Evolutionary conservation across 2,329 filamentous ascomycete genomes (phyloP).

Genomic region (Botryotinia calthae): DNA sequence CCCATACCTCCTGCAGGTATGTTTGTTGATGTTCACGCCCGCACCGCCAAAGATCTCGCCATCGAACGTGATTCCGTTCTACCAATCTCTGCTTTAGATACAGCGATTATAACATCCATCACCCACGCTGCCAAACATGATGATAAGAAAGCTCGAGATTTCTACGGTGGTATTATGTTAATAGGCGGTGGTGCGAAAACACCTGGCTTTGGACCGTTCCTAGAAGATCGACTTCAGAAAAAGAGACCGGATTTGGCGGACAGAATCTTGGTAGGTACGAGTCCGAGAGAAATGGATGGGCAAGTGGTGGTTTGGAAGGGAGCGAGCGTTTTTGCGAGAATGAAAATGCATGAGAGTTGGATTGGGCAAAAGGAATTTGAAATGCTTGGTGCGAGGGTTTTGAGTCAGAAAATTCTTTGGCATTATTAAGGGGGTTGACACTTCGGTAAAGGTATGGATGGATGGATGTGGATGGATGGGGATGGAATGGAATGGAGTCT

Average conservation of each 20-base stretch:
- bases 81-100: constrained; percentile 79
- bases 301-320: constrained; percentile 99
- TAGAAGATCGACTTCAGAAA: constrained; percentile 78
- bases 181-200: constrained; percentile 82
- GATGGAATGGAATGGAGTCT: background rate
- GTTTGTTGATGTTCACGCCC: constrained; percentile 45
- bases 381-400: constrained; percentile 72
- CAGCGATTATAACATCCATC: constrained; percentile 86
- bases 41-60: constrained; percentile 47
- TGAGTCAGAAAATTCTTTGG: constrained; percentile 72
- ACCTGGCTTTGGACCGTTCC: constrained; percentile 72
- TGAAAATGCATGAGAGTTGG: constrained; percentile 90
- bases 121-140: constrained; percentile 82
- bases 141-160: constrained; percentile 89
- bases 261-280: constrained; percentile 62
- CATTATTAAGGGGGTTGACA: constrained; percentile 27
- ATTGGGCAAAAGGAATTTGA: constrained; percentile 86
- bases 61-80: constrained; percentile 76
- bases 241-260: constrained; percentile 60
- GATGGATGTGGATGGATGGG: no score
- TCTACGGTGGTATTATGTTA: constrained; percentile 86
- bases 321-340: constrained; percentile 88
- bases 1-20: constrained; percentile 40
- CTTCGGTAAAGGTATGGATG: background rate
- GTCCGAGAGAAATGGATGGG: constrained; percentile 89